phyloP scores from a whole-genome alignment of 2,329 filamentous ascomycete species.

The Colletotrichum coccodes region DNA sequence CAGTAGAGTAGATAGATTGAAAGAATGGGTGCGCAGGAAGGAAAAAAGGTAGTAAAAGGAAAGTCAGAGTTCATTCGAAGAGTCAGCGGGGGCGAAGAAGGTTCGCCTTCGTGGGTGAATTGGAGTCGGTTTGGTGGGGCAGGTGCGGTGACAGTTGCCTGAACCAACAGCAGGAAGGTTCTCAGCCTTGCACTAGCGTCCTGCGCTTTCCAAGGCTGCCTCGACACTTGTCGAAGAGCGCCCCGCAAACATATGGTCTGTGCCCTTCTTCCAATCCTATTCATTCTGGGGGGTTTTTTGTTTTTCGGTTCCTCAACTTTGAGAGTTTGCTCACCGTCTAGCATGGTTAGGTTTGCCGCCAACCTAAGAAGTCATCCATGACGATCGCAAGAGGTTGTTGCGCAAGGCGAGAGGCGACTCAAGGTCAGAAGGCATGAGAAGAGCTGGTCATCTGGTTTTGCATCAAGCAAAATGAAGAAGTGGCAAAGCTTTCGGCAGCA shows the following conservation, averaged over 20 bases:
- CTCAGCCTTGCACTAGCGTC: slow-evolving; percentile 28
- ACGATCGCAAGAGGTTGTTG: background rate
- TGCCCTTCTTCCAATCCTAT: background rate
- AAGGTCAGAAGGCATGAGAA: background rate
- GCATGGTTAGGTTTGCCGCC: background rate
- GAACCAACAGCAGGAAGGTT: slow-evolving; percentile 24
- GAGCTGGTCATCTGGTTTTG: background rate
- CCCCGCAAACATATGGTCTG: slow-evolving; percentile 27
- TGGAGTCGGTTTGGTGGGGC: slow-evolving; percentile 28
- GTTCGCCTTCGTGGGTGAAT: slow-evolving; percentile 16
- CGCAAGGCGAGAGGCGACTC: background rate
- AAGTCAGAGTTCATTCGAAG: background rate
- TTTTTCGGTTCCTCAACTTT: background rate
- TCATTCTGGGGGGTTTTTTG: background rate
- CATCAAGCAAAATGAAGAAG: background rate
- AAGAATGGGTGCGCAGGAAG: background rate
- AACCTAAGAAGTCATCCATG: background rate
- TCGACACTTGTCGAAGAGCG: background rate
- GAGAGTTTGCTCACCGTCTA: background rate
- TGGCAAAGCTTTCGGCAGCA: background rate
- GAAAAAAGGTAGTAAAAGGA: background rate
- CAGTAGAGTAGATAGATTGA: background rate
- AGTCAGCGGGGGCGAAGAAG: background rate
- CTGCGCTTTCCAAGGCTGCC: slow-evolving; percentile 17
- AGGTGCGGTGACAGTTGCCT: background rate